Base-by-base conservation (phyloP, 2,329 filamentous ascomycete genomes). In the Talaromyces sp. region DNA sequence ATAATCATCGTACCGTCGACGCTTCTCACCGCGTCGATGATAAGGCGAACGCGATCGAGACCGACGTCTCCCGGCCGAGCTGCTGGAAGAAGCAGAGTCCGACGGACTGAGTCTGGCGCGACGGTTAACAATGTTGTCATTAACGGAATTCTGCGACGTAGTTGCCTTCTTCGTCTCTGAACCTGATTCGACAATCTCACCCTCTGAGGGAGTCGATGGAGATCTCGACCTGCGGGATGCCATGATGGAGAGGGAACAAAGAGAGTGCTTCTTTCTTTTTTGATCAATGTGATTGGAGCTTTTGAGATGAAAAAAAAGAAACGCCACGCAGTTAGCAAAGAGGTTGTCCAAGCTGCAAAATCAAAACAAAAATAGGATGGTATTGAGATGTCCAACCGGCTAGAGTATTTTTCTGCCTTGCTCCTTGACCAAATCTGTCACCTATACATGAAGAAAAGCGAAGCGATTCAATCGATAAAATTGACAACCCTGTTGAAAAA, bases 111-210 rank as follows among this genome's bases (percentile, higher is more conserved):
- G 84, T 93, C 92, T 96, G 90, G 89, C 85, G 84, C 83, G 87
- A 86, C 89, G 90, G 91, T 96, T 90, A 96, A 96, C 88, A 86
- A 85, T 87, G 86, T 82, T 88, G 89, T 87, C 85, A 85, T 88
- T 86, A 84, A 85, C 80, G 78, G 84, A 84, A 83, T 84, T 82
- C 84, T 88, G 86, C 88, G 89, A 82, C 79, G 78, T 89, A 91
- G 89, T 90, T 95, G 91, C 91, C 91, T 95, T 47, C 44, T 47
- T 95, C 78, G 73, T 77, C 80, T 86, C 84, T 83, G 82, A 84
- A 78, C 84, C 83, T 79, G 85, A 85, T 79, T 93, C 90, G 76
- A 89, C 80, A 78, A 94, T 92, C 82, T 96, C 92, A 80, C 92
- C 91, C 79, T 96, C 91, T 78, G 91, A 91, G 73, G 90, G 91